A percentile compares a stretch with the other conserved stretches of the same genome.
Conservation (phyloP, 116 monocot genomes). For the Thalassia testudinum region DNA sequence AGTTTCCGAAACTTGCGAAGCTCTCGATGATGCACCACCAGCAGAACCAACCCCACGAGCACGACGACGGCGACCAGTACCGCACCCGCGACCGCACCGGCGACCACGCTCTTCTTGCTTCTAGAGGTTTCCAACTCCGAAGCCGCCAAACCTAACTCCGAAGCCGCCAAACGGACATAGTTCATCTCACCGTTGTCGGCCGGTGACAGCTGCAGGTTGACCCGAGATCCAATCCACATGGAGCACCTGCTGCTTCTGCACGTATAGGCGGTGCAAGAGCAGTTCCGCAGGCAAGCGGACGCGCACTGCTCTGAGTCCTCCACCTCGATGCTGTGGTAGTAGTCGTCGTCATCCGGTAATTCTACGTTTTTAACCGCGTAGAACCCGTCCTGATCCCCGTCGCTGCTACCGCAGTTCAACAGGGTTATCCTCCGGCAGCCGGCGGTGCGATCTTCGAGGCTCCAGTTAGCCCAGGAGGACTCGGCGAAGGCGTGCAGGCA, state of each 20-base stretch:
- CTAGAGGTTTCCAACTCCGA: constrained; percentile 18
- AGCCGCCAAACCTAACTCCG: constrained; percentile 24
- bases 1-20: background rate
- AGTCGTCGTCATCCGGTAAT: constrained; percentile 10
- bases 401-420: constrained; percentile 10
- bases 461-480: constrained; percentile 20
- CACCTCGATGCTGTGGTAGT: background rate
- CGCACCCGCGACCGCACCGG: background rate
- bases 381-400: constrained; percentile 19
- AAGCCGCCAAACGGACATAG: constrained; percentile 4
- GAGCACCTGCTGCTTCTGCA: constrained; percentile 15
- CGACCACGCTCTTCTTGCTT: background rate
- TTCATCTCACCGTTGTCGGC: background rate
- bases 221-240: constrained; percentile 15
- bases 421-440: constrained; percentile 29
- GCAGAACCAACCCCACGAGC: background rate
- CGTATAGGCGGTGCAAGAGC: constrained; percentile 50
- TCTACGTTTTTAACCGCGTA: constrained; percentile 1
- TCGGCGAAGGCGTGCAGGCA: constrained; percentile 33
- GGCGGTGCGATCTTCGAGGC: constrained; percentile 18
- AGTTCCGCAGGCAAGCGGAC: constrained; percentile 25
- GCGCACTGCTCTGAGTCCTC: constrained; percentile 16
- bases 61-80: background rate
- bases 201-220: constrained; percentile 14
- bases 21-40: constrained; percentile 1